Base-by-base conservation (phyloP, 2,329 filamentous ascomycete species). In the Ophiognomonia clavigignenti-juglandacearum region DNA sequence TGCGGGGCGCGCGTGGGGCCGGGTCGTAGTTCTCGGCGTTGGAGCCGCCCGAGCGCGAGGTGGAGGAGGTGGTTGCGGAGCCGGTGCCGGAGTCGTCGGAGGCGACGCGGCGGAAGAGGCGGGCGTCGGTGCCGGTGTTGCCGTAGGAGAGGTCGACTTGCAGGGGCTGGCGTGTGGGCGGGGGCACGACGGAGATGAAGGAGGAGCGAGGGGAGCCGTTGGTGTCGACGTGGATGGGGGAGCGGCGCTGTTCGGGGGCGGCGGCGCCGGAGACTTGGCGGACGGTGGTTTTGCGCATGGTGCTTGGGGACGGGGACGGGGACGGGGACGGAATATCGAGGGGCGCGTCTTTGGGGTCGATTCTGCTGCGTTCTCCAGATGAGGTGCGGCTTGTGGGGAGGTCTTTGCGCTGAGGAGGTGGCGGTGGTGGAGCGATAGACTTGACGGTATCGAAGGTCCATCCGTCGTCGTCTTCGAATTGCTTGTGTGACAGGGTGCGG, bases 361-460 rank as follows among this genome's bases (percentile, higher is more conserved):
- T 67, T 73, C 48, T 83, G 80, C 53, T 85, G 80, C n/a, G 74
- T 73, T 32, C n/a, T n/a, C n/a, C n/a, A n/a, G 77, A 74, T 1
- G 78, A 82, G 50, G 80, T 79, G 44, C 78, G 71, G 39, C 72
- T 66, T 58, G 71, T 77, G 45, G 70, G 71, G 13, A 71, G 66
- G 32, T 76, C 80, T 57, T 78, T 71, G 48, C 71, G 32, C 16
- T 19, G 78, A 32, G 32, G 39, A n/a, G 39, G 34, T 3, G 49
- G 41, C 10, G 45, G 42, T 16, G 37, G 36, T 4, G 80, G 74
- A 4, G 72, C 75, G 26, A 84, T 72, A 0, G 86, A 88, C 64
- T 88, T 93, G 61, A 97, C 83, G 0, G 92, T 97, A 60, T 96
- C 92, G 62, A 97, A 97, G 2, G 95, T 85, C 92, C 92, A 97